phyloP scores from a whole-genome alignment of 2,329 filamentous ascomycete species.

The Clonostachys rosea region DNA sequence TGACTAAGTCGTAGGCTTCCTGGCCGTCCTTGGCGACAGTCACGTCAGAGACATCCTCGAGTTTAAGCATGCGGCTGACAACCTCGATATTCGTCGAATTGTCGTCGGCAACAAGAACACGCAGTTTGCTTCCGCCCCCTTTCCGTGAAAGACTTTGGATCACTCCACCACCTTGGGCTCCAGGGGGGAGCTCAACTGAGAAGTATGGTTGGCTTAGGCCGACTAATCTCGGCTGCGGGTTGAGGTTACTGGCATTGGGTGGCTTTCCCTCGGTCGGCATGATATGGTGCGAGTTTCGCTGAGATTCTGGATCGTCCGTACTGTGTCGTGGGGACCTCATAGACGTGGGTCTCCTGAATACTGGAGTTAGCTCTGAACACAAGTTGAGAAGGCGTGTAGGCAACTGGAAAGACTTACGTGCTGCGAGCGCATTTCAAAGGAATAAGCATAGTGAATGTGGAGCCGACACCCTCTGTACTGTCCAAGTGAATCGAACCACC shows the following conservation, averaged over 20 bases:
- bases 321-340: background rate
- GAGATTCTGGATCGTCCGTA: background rate
- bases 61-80: constrained; percentile 61
- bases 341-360: background rate
- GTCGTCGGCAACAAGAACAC: constrained; percentile 79
- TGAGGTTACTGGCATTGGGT: constrained; percentile 38
- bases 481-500: constrained; percentile 68
- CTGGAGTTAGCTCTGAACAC: background rate
- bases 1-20: constrained; percentile 83
- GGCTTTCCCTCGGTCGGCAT: constrained; percentile 12
- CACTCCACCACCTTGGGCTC: constrained; percentile 43
- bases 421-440: constrained; percentile 74
- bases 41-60: constrained; percentile 80
- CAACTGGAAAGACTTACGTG: constrained; percentile 21
- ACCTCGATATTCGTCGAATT: constrained; percentile 55
- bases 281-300: background rate
- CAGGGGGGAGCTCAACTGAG: constrained; percentile 20
- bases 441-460: constrained; percentile 77
- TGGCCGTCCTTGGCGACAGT: constrained; percentile 83
- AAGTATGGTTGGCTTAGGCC: constrained; percentile 84
- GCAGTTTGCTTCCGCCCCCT: constrained; percentile 57
- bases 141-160: constrained; percentile 61
- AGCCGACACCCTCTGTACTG: constrained; percentile 70
- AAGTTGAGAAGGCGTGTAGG: too few relatives aligned
- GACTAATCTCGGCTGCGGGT: constrained; percentile 72